Evolutionary conservation across 2,329 filamentous ascomycete species (phyloP).

Genomic region (Anthostomella pinea): DNA sequence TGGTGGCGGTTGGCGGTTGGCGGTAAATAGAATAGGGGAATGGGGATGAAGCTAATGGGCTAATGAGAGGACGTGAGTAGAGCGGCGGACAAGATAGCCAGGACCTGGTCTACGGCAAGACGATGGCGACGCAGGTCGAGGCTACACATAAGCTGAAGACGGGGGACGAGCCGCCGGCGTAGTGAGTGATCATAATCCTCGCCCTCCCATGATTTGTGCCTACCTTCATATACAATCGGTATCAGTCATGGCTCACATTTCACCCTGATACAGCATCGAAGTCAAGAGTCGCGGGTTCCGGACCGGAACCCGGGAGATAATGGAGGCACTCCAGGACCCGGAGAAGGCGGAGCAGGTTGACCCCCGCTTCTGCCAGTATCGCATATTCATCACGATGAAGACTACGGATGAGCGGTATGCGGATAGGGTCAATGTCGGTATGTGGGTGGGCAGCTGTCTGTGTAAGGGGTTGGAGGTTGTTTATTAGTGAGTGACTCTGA

Average conservation of each 20-base stretch:
- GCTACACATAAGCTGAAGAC: constrained; percentile 26
- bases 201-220: not conserved
- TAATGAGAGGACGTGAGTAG: constrained; percentile 10
- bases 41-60: no score
- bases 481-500: constrained; percentile 25
- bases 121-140: constrained; percentile 25
- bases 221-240: not conserved
- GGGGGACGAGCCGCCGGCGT: constrained; percentile 25
- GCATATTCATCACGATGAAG: constrained; percentile 30
- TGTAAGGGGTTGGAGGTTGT: constrained; percentile 29
- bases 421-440: constrained; percentile 25
- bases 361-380: constrained; percentile 22
- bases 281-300: constrained; percentile 26
- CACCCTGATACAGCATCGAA: constrained; percentile 25
- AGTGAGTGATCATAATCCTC: constrained; percentile 16
- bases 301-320: constrained; percentile 21
- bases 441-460: constrained; percentile 31
- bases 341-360: constrained; percentile 15
- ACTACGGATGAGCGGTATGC: constrained; percentile 30
- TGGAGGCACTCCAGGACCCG: constrained; percentile 22
- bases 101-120: constrained; percentile 21
- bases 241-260: not conserved
- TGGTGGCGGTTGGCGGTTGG: no score
- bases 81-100: constrained; percentile 28
- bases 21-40: no score